Conservation (phyloP, 768 basidiomycete genomes). For the Termitomyces sp. region DNA sequence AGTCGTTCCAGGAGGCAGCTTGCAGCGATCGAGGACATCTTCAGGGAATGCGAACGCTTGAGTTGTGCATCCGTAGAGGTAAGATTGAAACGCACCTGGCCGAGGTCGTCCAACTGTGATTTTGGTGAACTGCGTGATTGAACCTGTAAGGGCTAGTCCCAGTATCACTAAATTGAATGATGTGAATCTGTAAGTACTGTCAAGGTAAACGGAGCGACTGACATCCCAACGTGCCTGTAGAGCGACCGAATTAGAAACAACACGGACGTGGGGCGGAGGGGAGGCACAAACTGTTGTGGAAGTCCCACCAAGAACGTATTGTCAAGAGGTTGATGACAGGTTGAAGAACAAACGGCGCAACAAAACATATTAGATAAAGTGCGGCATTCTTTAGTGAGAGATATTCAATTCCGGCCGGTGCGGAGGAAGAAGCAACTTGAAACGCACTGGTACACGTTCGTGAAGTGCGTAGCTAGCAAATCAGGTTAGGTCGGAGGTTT, state of each 20-base stretch:
- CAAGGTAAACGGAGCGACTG: conserved; percentile 8
- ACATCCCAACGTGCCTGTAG: conserved; percentile 42
- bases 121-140: conserved; percentile 83
- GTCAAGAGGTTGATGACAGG: conserved; percentile 67
- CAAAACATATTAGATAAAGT: conserved; percentile 48
- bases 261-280: neutral
- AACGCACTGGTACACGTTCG: conserved; percentile 72
- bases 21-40: conserved; percentile 72
- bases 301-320: conserved; percentile 85
- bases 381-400: conserved; percentile 34
- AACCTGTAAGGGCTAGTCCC: conserved; percentile 70
- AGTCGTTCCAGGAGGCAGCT: conserved; percentile 56
- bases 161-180: conserved; percentile 56
- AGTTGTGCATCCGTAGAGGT: neutral
- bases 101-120: conserved; percentile 87
- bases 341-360: conserved; percentile 69
- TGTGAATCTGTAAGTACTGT: neutral
- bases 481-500: neutral
- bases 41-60: neutral
- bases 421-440: conserved; percentile 1
- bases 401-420: neutral
- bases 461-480: conserved; percentile 57
- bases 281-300: conserved; percentile 57
- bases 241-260: neutral
- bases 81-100: conserved; percentile 49